Base-by-base conservation (phyloP, 1,139 yeast genomes). In the Pichia sp. region DNA sequence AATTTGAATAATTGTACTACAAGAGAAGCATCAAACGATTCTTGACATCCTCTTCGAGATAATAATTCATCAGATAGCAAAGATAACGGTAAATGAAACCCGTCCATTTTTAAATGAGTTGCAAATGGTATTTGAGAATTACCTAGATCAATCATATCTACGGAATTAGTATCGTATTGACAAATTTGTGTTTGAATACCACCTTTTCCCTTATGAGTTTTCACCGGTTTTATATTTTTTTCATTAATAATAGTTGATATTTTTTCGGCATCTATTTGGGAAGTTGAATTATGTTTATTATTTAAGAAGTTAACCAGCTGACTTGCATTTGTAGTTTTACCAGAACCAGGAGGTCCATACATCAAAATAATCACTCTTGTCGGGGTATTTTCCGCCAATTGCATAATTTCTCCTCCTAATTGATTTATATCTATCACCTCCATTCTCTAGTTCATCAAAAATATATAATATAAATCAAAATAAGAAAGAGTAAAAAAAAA, bases 281-380 rank as follows among this genome's bases (percentile, higher is more conserved):
- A 9, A 4, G 16, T 16, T 7, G 26, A n/a, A 3, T 24, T 12
- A 9, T 45, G 48, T 33, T 38, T 41, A 4, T 44, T 34, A 52
- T 74, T 73, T 26, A 79, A 57, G n/a, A 55, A 53, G n/a, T 61
- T 59, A 32, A 70, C 69, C 2, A 79, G 67, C 11, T 59, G 51
- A 35, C 61, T 59, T 0, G 89, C 80, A 37, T 81, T 60, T 0
- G 95, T 84, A 3, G 89, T 74, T 58, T 87, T 87, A 0, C 96
- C 95, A 2, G 90, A 78, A 3, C 95, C 96, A 1, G 95, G 95
- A 0, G 80, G 72, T 0, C 95, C 95, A 5, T 82, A 81, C 20
- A 87, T 57, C 1, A 83, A 67, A 7, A 87, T 68, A 11, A 80
- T 51, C 1, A 78, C 60, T 46, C 42, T 20, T 3, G 36, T 22